These are phyloP conservation scores for Brassica incana DNA, from an alignment of 345 rosid genomes.

Conservation along the genomic window DNA sequence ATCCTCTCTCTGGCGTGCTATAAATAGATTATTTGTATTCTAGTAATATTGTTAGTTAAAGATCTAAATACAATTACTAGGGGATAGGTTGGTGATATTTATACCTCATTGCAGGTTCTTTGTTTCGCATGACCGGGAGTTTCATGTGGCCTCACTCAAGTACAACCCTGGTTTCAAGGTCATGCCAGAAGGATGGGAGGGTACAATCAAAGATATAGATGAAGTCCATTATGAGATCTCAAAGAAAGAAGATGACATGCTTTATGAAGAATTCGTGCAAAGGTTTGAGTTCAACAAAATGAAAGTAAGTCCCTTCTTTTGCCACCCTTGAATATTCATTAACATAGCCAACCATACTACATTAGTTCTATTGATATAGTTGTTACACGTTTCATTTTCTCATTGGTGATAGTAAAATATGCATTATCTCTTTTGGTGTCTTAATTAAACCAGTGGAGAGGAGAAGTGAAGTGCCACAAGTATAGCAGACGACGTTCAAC, in stretches of 20 bases:
- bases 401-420: background rate
- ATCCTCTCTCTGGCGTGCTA: background rate
- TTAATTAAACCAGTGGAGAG: constrained; percentile 53
- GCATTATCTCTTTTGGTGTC: background rate
- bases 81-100: background rate
- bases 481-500: constrained; percentile 76
- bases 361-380: background rate
- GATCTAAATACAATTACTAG: background rate
- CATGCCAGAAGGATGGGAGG: constrained; percentile 99
- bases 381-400: background rate
- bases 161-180: constrained; percentile 94
- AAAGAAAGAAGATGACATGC: constrained; percentile 89
- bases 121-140: constrained; percentile 81
- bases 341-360: background rate
- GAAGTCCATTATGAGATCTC: constrained; percentile 97
- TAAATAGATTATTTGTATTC: background rate
- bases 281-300: constrained; percentile 83
- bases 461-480: constrained; percentile 78
- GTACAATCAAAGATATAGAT: constrained; percentile 80
- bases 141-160: constrained; percentile 91
- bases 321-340: background rate
- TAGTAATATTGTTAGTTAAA: background rate
- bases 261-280: constrained; percentile 79
- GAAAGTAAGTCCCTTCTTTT: constrained; percentile 56
- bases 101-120: background rate